These are phyloP conservation scores for Phytophthora pseudosyringae DNA, from an alignment of 352 stramenopile genomes.

Conservation along the genomic window DNA sequence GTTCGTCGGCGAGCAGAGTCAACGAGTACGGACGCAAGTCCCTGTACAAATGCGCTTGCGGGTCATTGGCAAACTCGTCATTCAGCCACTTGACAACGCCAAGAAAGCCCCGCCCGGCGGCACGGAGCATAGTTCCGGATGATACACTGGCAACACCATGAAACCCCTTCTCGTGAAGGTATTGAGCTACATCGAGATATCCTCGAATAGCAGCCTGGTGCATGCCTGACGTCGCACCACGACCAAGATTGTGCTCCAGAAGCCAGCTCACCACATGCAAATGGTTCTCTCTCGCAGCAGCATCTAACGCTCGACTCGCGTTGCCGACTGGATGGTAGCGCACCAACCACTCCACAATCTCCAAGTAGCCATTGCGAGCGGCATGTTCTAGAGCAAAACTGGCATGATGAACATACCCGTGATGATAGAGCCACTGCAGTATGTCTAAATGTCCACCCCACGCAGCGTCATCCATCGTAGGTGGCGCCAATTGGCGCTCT, in stretches of 20 bases:
- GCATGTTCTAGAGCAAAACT: slow-evolving; percentile 42
- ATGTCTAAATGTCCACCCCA: slow-evolving; percentile 30
- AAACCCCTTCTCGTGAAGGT: slow-evolving; percentile 32
- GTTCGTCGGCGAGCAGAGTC: slow-evolving; percentile 30
- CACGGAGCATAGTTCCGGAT: slow-evolving; percentile 38
- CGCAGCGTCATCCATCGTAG: slow-evolving; percentile 40
- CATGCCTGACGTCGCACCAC: slow-evolving; percentile 35
- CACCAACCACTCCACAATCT: slow-evolving; percentile 46
- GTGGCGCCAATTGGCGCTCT: slow-evolving; percentile 29
- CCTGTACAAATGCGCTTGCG: slow-evolving; percentile 24
- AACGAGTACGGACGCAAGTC: slow-evolving; percentile 31
- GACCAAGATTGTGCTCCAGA: slow-evolving; percentile 33
- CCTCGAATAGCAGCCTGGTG: slow-evolving; percentile 37
- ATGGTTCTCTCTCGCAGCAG: slow-evolving; percentile 30
- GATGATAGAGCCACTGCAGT: slow-evolving; percentile 36
- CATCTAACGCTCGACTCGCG: slow-evolving; percentile 38
- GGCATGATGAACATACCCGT: slow-evolving; percentile 35
- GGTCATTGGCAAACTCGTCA: slow-evolving; percentile 19
- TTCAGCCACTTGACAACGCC: slow-evolving; percentile 40
- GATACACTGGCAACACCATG: slow-evolving; percentile 28
- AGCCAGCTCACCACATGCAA: slow-evolving; percentile 32
- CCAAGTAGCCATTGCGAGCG: slow-evolving; percentile 41
- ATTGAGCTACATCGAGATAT: slow-evolving; percentile 32
- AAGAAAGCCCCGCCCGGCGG: slow-evolving; percentile 33
- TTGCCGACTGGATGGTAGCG: slow-evolving; percentile 38